Conservation (phyloP, 75 land plant species). For the Adiantum capillusveneris region DNA sequence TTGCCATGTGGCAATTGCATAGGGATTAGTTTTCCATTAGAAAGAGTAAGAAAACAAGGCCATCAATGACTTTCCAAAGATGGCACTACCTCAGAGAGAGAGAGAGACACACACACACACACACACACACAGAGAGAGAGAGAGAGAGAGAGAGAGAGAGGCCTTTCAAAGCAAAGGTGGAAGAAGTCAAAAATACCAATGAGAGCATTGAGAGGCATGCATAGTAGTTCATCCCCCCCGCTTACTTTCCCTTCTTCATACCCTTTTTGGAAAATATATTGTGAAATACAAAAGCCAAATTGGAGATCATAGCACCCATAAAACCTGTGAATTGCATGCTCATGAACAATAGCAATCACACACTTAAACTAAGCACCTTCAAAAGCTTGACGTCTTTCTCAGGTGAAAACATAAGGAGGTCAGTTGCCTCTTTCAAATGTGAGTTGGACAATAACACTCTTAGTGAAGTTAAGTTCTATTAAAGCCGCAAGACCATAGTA, state of each 20-base stretch:
- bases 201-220: slow-evolving; percentile 77
- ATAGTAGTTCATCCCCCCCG: slow-evolving; percentile 85
- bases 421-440: too few species aligned
- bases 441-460: slow-evolving; percentile 42
- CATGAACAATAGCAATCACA: too few species aligned
- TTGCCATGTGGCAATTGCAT: too few species aligned
- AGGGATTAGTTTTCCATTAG: too few species aligned
- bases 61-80: too few species aligned
- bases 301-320: slow-evolving; percentile 83
- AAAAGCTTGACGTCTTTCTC: not conserved
- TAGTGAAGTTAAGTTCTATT: slow-evolving; percentile 86
- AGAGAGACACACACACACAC: too few species aligned
- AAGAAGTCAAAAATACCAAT: slow-evolving; percentile 55
- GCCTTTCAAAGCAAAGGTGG: slow-evolving; percentile 80
- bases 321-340: slow-evolving; percentile 37
- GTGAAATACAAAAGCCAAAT: slow-evolving; percentile 75
- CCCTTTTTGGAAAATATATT: slow-evolving; percentile 88
- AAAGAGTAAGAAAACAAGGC: too few species aligned
- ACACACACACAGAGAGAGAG: too few species aligned
- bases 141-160: too few species aligned
- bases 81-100: too few species aligned
- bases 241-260: slow-evolving; percentile 69
- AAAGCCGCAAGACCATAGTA: slow-evolving; percentile 54
- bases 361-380: too few species aligned
- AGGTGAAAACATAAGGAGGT: not conserved